A percentile compares a stretch with the other conserved stretches of the same genome.
Conservation (phyloP, 306 rosid species). For the Lotus japonicus region DNA sequence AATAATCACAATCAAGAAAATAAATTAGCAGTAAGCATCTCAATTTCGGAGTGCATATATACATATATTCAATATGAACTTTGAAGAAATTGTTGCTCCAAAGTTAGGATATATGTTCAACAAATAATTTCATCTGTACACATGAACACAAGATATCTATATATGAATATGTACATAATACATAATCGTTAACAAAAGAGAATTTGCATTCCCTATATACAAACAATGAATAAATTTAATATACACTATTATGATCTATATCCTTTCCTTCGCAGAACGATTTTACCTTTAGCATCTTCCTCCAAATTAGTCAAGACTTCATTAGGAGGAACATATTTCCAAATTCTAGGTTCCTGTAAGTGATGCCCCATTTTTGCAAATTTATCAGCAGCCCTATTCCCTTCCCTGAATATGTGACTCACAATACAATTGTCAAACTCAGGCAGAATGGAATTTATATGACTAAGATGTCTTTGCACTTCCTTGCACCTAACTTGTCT, state of each 20-base stretch:
- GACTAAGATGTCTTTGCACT: constrained; percentile 34
- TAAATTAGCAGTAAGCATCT: background rate
- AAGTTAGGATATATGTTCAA: background rate
- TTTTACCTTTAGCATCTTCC: constrained; percentile 73
- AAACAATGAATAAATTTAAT: background rate
- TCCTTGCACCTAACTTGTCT: constrained; percentile 44
- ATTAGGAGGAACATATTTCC: constrained; percentile 48
- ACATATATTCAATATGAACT: background rate
- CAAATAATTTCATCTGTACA: background rate
- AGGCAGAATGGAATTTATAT: constrained; percentile 37
- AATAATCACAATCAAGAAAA: background rate
- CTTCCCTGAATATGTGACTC: constrained; percentile 62
- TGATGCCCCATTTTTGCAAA: constrained; percentile 67
- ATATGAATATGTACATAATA: background rate
- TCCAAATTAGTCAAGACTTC: constrained; percentile 37
- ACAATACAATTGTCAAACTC: constrained; percentile 34
- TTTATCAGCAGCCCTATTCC: constrained; percentile 62
- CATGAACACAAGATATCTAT: background rate
- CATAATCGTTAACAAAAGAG: background rate
- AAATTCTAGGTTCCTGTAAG: constrained; percentile 36
- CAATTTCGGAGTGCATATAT: no score
- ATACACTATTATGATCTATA: background rate
- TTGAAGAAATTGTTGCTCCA: background rate
- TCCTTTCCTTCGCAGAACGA: constrained; percentile 41
- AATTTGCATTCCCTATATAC: background rate